Evolutionary conservation across 2,329 filamentous ascomycete genomes (phyloP).

Genomic region (Botrytis hyacinthi): DNA sequence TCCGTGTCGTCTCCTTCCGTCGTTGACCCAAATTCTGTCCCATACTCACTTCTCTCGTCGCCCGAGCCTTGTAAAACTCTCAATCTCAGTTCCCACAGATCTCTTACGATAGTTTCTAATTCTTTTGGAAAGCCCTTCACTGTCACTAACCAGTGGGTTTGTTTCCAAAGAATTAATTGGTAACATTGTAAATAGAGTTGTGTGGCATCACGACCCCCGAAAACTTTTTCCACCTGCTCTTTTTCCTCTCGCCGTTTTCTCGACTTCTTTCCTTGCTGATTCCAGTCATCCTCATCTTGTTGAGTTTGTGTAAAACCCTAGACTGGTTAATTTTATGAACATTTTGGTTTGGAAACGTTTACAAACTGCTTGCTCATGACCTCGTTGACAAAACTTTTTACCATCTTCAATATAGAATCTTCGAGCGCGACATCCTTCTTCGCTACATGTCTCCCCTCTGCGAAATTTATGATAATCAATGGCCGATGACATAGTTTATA

Average conservation of each 20-base stretch:
- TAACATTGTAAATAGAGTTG: constrained; percentile 80
- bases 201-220: constrained; percentile 66
- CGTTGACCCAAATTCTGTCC: constrained; percentile 41
- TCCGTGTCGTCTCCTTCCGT: constrained; percentile 41
- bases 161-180: constrained; percentile 80
- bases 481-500: constrained; percentile 32
- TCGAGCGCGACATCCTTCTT: constrained; percentile 59
- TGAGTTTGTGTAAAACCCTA: constrained; percentile 44
- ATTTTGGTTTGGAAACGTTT: neutral
- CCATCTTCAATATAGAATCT: constrained; percentile 61
- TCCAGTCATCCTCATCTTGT: constrained; percentile 68
- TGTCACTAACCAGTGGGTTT: constrained; percentile 70
- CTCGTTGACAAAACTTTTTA: constrained; percentile 62
- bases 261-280: constrained; percentile 53
- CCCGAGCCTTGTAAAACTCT: constrained; percentile 43
- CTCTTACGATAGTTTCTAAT: constrained; percentile 74
- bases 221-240: constrained; percentile 54
- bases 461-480: constrained; percentile 41
- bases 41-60: constrained; percentile 36
- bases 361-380: constrained; percentile 60
- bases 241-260: constrained; percentile 61
- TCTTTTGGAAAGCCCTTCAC: constrained; percentile 65
- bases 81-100: constrained; percentile 72
- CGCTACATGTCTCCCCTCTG: constrained; percentile 49
- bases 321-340: constrained; percentile 27